Conservation (phyloP, 164 flowering plant species). For the Dillenia turbinata region DNA sequence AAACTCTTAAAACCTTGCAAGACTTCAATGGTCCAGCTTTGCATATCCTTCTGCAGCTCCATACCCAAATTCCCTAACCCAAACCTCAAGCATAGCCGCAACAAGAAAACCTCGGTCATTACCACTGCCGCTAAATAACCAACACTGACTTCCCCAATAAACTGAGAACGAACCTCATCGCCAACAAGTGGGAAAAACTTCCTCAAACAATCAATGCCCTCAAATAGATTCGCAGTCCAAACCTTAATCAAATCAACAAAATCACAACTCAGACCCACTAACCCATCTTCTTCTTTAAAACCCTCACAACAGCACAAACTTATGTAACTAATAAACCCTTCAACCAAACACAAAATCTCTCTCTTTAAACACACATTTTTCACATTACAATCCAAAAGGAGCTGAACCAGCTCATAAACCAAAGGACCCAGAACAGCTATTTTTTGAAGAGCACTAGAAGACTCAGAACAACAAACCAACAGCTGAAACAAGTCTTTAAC, state of each 20-base stretch:
- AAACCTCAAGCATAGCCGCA: too few relatives aligned
- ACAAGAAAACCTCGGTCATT: too few relatives aligned
- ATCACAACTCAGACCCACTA: conserved; percentile 4
- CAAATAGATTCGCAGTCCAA: conserved; percentile 10
- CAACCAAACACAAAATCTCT: conserved; percentile 24
- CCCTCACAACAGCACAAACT: conserved; percentile 20
- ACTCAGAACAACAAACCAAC: conserved; percentile 22
- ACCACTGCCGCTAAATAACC: too few relatives aligned
- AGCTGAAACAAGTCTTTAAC: conserved; percentile 27
- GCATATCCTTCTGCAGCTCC: too few relatives aligned
- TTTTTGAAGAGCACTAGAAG: conserved; percentile 13
- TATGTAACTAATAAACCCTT: conserved; percentile 29
- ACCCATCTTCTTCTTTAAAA: conserved; percentile 5
- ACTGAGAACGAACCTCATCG: background rate
- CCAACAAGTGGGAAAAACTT: conserved; percentile 15
- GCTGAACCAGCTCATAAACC: conserved; percentile 17
- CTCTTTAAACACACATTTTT: background rate
- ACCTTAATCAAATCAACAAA: conserved; percentile 10
- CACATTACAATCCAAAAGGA: conserved; percentile 1
- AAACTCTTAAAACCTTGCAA: too few relatives aligned
- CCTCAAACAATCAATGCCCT: conserved; percentile 1
- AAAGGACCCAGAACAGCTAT: conserved; percentile 31
- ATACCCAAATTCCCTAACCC: too few relatives aligned
- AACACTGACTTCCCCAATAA: too few relatives aligned
- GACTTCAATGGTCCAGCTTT: too few relatives aligned